Conservation (phyloP, 208 protist species). For the Angomonas deanei region DNA sequence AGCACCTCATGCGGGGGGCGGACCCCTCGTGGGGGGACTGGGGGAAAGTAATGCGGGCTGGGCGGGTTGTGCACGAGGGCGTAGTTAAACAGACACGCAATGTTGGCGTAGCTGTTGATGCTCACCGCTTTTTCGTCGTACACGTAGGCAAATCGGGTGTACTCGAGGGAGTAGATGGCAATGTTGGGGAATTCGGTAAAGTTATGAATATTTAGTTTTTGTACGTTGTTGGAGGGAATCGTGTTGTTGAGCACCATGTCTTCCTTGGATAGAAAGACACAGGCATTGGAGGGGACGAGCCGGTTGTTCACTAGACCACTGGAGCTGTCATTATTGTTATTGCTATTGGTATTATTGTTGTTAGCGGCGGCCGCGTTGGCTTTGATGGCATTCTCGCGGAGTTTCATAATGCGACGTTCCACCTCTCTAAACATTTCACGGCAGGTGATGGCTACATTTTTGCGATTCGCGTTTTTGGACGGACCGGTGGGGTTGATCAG, state of each 20-base stretch:
- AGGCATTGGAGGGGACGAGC: not conserved
- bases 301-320: no score
- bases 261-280: not conserved
- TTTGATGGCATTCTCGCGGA: conserved; percentile 23
- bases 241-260: not conserved
- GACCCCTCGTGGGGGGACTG: conserved; percentile 18
- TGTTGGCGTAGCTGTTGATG: conserved; percentile 88
- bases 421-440: conserved; percentile 57
- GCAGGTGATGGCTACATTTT: conserved; percentile 40
- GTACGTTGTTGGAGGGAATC: not conserved
- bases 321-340: not conserved
- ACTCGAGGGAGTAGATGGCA: conserved; percentile 78
- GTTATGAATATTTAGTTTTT: conserved; percentile 8
- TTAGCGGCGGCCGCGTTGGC: not conserved
- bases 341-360: not conserved
- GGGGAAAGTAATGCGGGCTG: conserved; percentile 39
- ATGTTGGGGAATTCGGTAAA: conserved; percentile 34
- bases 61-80: conserved; percentile 49
- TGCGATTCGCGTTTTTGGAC: conserved; percentile 12
- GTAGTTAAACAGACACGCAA: conserved; percentile 79
- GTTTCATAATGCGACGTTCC: conserved; percentile 30
- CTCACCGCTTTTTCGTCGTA: conserved; percentile 35
- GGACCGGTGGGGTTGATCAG: not conserved
- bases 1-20: conserved; percentile 33
- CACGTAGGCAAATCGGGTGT: conserved; percentile 58